Evolutionary conservation across 371 early-diverging fungal genomes (phyloP).

Genomic region (Mucor piriformis): DNA sequence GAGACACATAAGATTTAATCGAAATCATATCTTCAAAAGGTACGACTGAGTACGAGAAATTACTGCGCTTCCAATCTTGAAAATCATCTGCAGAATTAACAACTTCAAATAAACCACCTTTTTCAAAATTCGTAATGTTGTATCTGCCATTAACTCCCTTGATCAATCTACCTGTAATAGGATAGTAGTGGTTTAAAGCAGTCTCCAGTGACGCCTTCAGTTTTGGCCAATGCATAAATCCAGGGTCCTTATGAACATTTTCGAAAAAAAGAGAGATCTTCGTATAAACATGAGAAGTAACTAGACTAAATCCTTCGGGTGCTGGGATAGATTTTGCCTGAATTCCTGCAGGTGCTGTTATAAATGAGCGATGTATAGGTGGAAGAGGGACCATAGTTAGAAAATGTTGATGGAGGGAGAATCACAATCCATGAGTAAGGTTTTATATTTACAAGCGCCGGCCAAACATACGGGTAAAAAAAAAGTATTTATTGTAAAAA

Average conservation of each 20-base stretch:
- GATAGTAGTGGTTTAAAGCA: conserved; percentile 10
- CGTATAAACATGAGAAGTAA: conserved; percentile 19
- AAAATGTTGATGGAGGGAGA: neutral
- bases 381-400: conserved; percentile 18
- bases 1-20: neutral
- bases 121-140: conserved; percentile 18
- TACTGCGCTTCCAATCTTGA: conserved; percentile 5
- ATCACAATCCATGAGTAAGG: neutral
- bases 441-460: neutral
- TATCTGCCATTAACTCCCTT: conserved; percentile 12
- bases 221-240: conserved; percentile 12
- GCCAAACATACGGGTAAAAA: neutral
- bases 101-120: conserved; percentile 20
- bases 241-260: conserved; percentile 6
- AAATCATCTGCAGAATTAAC: conserved; percentile 17
- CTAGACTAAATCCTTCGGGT: conserved; percentile 17
- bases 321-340: conserved; percentile 7
- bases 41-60: conserved; percentile 14
- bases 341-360: neutral
- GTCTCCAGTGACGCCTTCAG: neutral
- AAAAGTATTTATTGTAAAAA: no score
- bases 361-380: conserved; percentile 16
- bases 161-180: conserved; percentile 16
- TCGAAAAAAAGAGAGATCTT: conserved; percentile 9
- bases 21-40: conserved; percentile 16